Evolutionary conservation across 306 rosid genomes (phyloP).

Genomic region (Casuarina cunninghamiana): DNA sequence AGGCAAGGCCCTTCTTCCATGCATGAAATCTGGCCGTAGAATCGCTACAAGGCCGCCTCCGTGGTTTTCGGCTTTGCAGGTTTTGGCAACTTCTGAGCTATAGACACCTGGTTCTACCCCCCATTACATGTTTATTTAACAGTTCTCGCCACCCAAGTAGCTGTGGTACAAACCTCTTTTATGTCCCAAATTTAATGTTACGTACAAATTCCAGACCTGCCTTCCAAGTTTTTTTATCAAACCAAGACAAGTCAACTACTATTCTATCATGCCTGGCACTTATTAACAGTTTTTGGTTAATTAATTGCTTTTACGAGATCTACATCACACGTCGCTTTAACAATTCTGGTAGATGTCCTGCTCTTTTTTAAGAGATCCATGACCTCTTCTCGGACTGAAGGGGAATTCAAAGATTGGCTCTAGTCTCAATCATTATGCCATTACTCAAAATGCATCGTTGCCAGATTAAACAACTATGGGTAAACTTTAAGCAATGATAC

Average conservation of each 20-base stretch:
- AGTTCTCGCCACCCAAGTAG: not conserved
- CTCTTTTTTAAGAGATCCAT: not conserved
- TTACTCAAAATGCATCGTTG: not conserved
- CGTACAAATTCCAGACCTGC: not conserved
- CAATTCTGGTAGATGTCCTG: no score
- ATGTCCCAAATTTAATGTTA: no score
- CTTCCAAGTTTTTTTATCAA: not conserved
- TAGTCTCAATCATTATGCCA: not conserved
- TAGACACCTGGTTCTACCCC: not conserved
- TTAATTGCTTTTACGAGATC: not conserved
- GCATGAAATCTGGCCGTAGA: conserved; percentile 66
- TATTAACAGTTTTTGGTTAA: not conserved
- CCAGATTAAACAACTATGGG: not conserved
- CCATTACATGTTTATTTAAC: not conserved
- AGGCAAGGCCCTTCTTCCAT: conserved; percentile 19
- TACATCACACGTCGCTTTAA: not conserved
- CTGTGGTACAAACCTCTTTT: not conserved
- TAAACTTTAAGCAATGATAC: not conserved
- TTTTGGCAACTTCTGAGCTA: not conserved
- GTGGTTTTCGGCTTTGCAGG: not conserved
- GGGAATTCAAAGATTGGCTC: not conserved
- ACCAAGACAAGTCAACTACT: not conserved
- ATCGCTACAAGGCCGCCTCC: conserved; percentile 48
- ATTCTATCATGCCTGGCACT: not conserved
- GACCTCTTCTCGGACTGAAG: not conserved